phyloP scores from a whole-genome alignment of 192 early-diverging fungal genomes.

The Helicostylum pulchrum region DNA sequence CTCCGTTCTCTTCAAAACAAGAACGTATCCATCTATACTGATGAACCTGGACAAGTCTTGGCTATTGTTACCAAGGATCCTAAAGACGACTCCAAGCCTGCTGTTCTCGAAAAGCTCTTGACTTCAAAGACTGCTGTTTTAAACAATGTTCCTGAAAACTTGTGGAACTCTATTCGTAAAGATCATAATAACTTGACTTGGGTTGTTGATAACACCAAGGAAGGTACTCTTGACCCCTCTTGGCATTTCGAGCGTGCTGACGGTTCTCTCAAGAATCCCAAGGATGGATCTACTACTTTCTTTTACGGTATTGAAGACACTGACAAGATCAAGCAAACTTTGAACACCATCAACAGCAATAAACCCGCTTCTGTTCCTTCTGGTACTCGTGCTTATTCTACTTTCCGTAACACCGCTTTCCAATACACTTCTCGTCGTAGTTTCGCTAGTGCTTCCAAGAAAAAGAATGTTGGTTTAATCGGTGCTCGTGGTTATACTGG shows the following conservation, averaged over 20 bases:
- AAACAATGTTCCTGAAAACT: slow-evolving; percentile 95
- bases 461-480: slow-evolving; percentile 80
- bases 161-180: slow-evolving; percentile 85
- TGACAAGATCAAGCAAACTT: slow-evolving; percentile 67
- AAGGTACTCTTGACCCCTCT: slow-evolving; percentile 58
- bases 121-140: slow-evolving; percentile 80
- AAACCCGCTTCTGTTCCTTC: slow-evolving; percentile 25
- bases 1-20: slow-evolving; percentile 64
- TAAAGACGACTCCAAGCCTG: slow-evolving; percentile 39
- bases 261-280: slow-evolving; percentile 67
- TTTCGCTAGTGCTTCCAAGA: slow-evolving; percentile 48
- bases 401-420: slow-evolving; percentile 34
- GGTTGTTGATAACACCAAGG: slow-evolving; percentile 62
- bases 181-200: slow-evolving; percentile 84
- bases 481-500: slow-evolving; percentile 98
- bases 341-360: slow-evolving; percentile 49
- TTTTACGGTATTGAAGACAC: slow-evolving; percentile 91
- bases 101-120: slow-evolving; percentile 89
- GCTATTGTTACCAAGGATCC: slow-evolving; percentile 71
- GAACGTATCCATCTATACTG: slow-evolving; percentile 77
- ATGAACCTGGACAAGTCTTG: slow-evolving; percentile 91
- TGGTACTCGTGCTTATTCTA: slow-evolving; percentile 61
- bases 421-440: slow-evolving; percentile 47
- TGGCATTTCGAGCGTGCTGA: slow-evolving; percentile 98
- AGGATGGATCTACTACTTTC: slow-evolving; percentile 77